Conservation (phyloP, 2,329 filamentous ascomycete genomes). For the Penicillium sp. region DNA sequence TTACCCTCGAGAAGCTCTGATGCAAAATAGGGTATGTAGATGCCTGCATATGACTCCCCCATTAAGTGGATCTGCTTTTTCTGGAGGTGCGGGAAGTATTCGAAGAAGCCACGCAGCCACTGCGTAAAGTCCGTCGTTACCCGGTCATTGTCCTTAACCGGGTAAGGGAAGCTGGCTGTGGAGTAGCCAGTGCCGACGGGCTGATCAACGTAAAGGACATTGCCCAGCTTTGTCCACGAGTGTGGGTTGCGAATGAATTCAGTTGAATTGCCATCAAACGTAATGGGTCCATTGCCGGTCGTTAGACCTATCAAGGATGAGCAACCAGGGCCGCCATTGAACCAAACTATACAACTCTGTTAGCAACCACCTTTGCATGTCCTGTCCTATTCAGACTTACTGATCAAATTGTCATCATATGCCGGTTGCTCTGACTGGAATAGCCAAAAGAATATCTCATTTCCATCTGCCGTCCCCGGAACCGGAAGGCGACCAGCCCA, state of each 20-base stretch:
- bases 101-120: constrained; percentile 33
- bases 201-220: constrained; percentile 38
- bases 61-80: constrained; percentile 34
- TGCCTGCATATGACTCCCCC: constrained; percentile 39
- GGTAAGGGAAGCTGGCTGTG: constrained; percentile 29
- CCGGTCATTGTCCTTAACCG: constrained; percentile 24
- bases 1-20: constrained; percentile 28
- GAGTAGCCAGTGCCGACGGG: constrained; percentile 37
- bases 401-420: constrained; percentile 34
- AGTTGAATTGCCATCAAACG: constrained; percentile 29
- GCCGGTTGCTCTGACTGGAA: constrained; percentile 29
- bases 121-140: constrained; percentile 29
- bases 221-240: constrained; percentile 32
- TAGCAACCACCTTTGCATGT: neutral
- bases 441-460: constrained; percentile 38
- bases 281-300: constrained; percentile 34
- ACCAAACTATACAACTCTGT: constrained; percentile 29
- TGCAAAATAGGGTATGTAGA: constrained; percentile 39
- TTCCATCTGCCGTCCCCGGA: constrained; percentile 25
- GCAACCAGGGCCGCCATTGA: constrained; percentile 38
- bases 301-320: constrained; percentile 33
- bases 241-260: constrained; percentile 22
- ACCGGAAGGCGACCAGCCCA: constrained; percentile 36
- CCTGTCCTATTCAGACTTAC: constrained; percentile 16
- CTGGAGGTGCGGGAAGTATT: constrained; percentile 29